phyloP scores from a whole-genome alignment of 345 rosid species.

The Psidium friedrichsthalianum region DNA sequence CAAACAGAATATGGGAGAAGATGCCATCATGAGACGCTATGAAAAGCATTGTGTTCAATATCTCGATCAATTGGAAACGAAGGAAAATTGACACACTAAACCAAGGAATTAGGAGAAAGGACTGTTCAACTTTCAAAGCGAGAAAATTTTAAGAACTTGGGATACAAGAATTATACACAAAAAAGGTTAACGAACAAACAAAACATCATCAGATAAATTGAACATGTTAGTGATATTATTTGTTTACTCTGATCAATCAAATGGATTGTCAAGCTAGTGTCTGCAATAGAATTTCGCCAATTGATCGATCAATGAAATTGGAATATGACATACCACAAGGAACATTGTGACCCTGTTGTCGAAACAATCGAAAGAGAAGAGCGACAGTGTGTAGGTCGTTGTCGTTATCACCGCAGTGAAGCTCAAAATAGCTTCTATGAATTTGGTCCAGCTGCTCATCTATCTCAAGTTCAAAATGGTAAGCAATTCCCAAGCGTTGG shows the following conservation, averaged over 20 bases:
- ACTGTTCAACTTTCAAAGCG: neutral
- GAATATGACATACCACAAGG: slow-evolving; percentile 1
- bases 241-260: neutral
- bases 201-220: neutral
- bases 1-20: neutral
- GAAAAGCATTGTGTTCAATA: neutral
- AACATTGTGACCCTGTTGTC: slow-evolving; percentile 9
- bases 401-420: neutral
- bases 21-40: neutral
- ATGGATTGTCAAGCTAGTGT: neutral
- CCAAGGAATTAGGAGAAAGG: neutral
- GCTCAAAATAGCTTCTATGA: neutral
- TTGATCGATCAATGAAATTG: neutral
- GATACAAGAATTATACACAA: neutral
- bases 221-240: neutral
- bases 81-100: neutral
- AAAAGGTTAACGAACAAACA: neutral
- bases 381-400: neutral
- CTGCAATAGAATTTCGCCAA: neutral
- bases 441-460: neutral
- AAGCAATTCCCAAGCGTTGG: slow-evolving; percentile 14
- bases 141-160: neutral
- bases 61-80: neutral
- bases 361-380: slow-evolving; percentile 14
- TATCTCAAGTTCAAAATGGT: slow-evolving; percentile 12